Evolutionary conservation across 1,139 yeast species (phyloP).

Genomic region (Candida dubliniensis): DNA sequence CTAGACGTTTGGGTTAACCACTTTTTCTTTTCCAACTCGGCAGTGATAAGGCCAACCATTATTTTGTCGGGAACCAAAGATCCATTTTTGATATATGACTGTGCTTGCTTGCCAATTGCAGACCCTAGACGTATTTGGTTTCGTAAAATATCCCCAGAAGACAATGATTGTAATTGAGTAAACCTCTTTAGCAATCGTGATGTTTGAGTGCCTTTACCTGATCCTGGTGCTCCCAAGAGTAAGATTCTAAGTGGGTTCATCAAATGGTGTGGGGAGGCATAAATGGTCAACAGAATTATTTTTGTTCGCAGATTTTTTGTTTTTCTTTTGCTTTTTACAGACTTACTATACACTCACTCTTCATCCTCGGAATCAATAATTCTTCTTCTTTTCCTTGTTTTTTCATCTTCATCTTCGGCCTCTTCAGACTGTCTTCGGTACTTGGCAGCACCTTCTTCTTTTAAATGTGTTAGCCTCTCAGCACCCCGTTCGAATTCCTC

Average conservation of each 20-base stretch:
- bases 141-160: slow-evolving; percentile 85
- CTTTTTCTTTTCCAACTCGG: slow-evolving; percentile 42
- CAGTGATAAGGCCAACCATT: slow-evolving; percentile 60
- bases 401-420: slow-evolving; percentile 59
- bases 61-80: slow-evolving; percentile 69
- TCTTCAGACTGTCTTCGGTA: slow-evolving; percentile 44
- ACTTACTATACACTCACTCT: slow-evolving; percentile 17
- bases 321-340: slow-evolving; percentile 3
- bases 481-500: slow-evolving; percentile 61
- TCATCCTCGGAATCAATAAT: slow-evolving; percentile 48
- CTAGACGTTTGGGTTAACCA: slow-evolving; percentile 51
- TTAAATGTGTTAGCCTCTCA: slow-evolving; percentile 60
- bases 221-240: slow-evolving; percentile 88
- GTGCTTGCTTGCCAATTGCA: slow-evolving; percentile 58
- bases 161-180: slow-evolving; percentile 53
- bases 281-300: background rate
- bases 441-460: slow-evolving; percentile 54
- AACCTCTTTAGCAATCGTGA: slow-evolving; percentile 57
- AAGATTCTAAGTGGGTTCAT: slow-evolving; percentile 60
- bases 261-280: background rate
- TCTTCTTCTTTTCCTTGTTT: slow-evolving; percentile 40
- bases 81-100: slow-evolving; percentile 59
- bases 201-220: slow-evolving; percentile 92
- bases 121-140: slow-evolving; percentile 60
- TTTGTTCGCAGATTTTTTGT: slow-evolving; percentile 4